A percentile compares a stretch with the other conserved stretches of the same genome.
Evolutionary conservation across 2,329 filamentous ascomycete genomes (phyloP).

Genomic region (Didymella glomerata): DNA sequence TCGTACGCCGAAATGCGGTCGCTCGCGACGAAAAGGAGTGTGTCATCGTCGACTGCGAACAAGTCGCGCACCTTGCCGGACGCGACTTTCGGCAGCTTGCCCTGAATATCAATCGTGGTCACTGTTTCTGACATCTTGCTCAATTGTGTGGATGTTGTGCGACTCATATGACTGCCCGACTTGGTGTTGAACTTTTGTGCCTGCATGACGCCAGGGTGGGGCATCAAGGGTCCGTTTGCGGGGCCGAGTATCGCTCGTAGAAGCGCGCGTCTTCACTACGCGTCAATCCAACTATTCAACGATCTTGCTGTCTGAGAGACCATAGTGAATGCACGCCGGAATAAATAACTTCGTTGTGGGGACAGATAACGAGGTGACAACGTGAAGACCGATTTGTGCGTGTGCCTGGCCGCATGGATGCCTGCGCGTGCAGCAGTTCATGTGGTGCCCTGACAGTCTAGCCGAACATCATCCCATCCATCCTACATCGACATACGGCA

Average conservation of each 20-base stretch:
- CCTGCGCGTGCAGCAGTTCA: slow-evolving; percentile 14
- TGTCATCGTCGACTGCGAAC: slow-evolving; percentile 73
- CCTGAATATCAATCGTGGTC: slow-evolving; percentile 47
- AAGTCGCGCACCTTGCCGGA: slow-evolving; percentile 83
- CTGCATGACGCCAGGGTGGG: slow-evolving; percentile 29
- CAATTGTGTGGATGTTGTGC: slow-evolving; percentile 11
- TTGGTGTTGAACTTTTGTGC: slow-evolving; percentile 30
- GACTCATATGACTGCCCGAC: slow-evolving; percentile 20
- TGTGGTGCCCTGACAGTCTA: slow-evolving; percentile 3
- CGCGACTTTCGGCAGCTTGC: slow-evolving; percentile 58
- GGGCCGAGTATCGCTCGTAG: slow-evolving; percentile 6
- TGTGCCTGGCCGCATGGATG: slow-evolving; percentile 10
- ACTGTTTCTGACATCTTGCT: slow-evolving; percentile 31
- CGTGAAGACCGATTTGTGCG: not conserved
- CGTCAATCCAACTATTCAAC: not conserved
- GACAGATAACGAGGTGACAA: not conserved
- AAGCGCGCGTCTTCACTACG: not conserved
- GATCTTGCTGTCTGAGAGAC: not conserved
- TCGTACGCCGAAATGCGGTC: slow-evolving; percentile 97
- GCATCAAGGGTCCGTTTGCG: slow-evolving; percentile 15
- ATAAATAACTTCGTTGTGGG: not conserved
- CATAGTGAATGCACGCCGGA: not conserved
- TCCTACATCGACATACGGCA: slow-evolving; percentile 2
- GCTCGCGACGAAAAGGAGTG: slow-evolving; percentile 82
- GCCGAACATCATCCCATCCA: slow-evolving; percentile 22